A percentile compares a stretch with the other conserved stretches of the same genome.
Evolutionary conservation across 148 eudicot species (phyloP).

Genomic region (Rhododendron mucronatum): DNA sequence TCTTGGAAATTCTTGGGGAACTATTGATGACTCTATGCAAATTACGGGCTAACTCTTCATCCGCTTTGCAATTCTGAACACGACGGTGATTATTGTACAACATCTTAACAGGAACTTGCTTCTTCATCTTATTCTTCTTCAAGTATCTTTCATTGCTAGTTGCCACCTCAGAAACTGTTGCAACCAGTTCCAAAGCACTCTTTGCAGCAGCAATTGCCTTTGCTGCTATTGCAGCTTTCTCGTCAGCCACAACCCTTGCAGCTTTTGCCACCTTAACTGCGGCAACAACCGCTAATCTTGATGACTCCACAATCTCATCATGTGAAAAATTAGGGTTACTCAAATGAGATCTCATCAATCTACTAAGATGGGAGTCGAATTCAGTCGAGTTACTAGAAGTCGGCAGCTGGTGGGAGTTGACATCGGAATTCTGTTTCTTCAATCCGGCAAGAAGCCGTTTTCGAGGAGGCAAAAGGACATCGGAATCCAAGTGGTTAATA

Average conservation of each 20-base stretch:
- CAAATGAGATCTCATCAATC: slow-evolving; percentile 43
- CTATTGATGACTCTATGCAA: slow-evolving; percentile 73
- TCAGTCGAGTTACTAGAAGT: slow-evolving; percentile 24
- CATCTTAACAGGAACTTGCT: slow-evolving; percentile 57
- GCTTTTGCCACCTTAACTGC: slow-evolving; percentile 60
- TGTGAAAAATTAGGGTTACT: slow-evolving; percentile 52
- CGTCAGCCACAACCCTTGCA: slow-evolving; percentile 75
- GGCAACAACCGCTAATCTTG: slow-evolving; percentile 47
- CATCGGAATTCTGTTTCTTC: slow-evolving; percentile 66
- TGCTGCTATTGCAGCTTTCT: slow-evolving; percentile 77
- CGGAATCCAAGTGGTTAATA: slow-evolving; percentile 55
- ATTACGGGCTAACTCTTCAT: slow-evolving; percentile 79
- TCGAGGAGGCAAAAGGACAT: slow-evolving; percentile 88
- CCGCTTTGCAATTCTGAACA: slow-evolving; percentile 40
- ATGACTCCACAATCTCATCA: slow-evolving; percentile 66
- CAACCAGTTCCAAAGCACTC: slow-evolving; percentile 64
- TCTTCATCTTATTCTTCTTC: slow-evolving; percentile 74
- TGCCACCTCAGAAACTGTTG: slow-evolving; percentile 37
- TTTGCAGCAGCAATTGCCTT: slow-evolving; percentile 81
- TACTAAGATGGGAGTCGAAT: slow-evolving; percentile 43
- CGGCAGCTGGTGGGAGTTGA: slow-evolving; percentile 25
- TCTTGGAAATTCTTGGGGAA: slow-evolving; percentile 68
- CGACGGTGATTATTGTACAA: slow-evolving; percentile 50
- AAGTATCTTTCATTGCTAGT: slow-evolving; percentile 25
- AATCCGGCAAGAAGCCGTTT: slow-evolving; percentile 76